phyloP scores from a whole-genome alignment of 352 stramenopile genomes.

The Phytophthora europaea region DNA sequence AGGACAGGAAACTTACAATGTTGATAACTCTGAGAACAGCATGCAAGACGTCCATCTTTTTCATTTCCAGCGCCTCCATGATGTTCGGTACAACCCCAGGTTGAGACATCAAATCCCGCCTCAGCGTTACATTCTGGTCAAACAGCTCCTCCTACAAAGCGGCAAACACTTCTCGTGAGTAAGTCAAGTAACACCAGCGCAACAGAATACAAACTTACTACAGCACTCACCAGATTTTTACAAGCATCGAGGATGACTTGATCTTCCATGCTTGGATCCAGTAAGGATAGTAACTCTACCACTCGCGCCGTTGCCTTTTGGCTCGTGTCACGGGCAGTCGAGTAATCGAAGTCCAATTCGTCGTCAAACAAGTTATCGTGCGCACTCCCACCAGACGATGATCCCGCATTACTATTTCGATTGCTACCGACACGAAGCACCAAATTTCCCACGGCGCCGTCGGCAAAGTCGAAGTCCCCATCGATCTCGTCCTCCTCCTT shows the following conservation, averaged over 20 bases:
- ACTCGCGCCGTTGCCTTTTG: conserved; percentile 83
- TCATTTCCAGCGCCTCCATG: conserved; percentile 94
- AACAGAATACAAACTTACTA: background rate
- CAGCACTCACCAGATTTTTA: conserved; percentile 59
- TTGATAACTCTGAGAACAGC: conserved; percentile 91
- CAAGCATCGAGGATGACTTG: conserved; percentile 88
- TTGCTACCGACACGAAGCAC: conserved; percentile 29
- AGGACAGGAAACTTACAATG: conserved; percentile 49
- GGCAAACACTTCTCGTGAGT: background rate
- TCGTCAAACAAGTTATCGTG: conserved; percentile 84
- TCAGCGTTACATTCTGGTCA: conserved; percentile 73
- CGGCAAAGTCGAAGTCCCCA: conserved; percentile 33
- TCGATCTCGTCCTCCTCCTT: conserved; percentile 40
- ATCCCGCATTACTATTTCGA: conserved; percentile 28
- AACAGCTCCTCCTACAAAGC: conserved; percentile 79
- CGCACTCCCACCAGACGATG: conserved; percentile 44
- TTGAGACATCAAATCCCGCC: conserved; percentile 89
- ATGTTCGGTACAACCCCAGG: conserved; percentile 94
- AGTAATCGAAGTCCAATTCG: conserved; percentile 86
- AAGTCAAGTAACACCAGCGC: background rate
- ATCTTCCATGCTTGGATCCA: conserved; percentile 90
- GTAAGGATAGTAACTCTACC: conserved; percentile 76
- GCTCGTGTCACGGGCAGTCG: conserved; percentile 72
- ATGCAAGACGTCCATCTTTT: conserved; percentile 88
- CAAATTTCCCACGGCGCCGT: conserved; percentile 28